Conservation (phyloP, 2,329 filamentous ascomycete genomes). For the Daldinia sp. region DNA sequence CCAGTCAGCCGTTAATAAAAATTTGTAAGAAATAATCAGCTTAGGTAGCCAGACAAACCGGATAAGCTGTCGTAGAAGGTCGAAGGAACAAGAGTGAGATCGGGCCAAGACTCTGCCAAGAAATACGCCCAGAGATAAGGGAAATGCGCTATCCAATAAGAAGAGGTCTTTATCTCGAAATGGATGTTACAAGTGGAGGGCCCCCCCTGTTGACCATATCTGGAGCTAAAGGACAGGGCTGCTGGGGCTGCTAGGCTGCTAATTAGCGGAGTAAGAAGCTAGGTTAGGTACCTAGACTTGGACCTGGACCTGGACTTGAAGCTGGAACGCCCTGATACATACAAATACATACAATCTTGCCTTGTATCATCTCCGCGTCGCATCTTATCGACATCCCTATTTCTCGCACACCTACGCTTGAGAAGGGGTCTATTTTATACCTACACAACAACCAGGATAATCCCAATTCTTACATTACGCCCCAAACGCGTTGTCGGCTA, state of each 20-base stretch:
- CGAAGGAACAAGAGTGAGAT: slow-evolving; percentile 23
- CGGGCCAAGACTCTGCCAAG: slow-evolving; percentile 33
- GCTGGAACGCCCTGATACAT: too few species aligned
- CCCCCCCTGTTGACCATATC: slow-evolving; percentile 29
- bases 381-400: too few species aligned
- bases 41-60: neutral
- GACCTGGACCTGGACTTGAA: too few species aligned
- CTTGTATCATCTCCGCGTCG: too few species aligned
- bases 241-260: slow-evolving; percentile 30
- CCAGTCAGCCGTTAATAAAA: neutral
- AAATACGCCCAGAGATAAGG: slow-evolving; percentile 37
- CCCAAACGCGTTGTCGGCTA: neutral
- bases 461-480: neutral
- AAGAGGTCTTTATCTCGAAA: slow-evolving; percentile 6
- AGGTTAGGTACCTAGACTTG: too few species aligned
- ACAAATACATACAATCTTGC: too few species aligned
- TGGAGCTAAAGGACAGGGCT: slow-evolving; percentile 28
- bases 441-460: too few species aligned
- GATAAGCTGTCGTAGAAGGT: slow-evolving; percentile 3
- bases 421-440: too few species aligned
- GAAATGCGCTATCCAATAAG: slow-evolving; percentile 28
- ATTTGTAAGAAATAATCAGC: neutral
- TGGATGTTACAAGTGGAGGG: neutral
- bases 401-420: too few species aligned
- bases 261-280: slow-evolving; percentile 19